phyloP scores from a whole-genome alignment of 257 asterid species.

The Euphrasia confusa region DNA sequence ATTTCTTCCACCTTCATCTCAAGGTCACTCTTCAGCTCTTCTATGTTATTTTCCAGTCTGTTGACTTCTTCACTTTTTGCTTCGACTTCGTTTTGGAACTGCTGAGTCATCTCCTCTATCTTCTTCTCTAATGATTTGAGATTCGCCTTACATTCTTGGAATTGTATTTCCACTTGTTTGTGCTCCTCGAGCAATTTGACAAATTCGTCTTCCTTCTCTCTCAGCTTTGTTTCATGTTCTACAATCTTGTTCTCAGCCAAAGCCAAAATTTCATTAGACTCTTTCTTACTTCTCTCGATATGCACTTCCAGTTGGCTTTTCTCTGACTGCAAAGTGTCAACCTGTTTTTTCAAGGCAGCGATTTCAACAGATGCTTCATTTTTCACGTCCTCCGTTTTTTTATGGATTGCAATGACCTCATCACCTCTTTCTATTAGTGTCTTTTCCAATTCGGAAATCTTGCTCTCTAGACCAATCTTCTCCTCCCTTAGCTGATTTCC shows the following conservation, averaged over 20 bases:
- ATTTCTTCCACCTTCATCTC: slow-evolving; percentile 89
- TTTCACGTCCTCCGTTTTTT: slow-evolving; percentile 49
- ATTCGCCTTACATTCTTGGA: slow-evolving; percentile 42
- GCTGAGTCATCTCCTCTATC: slow-evolving; percentile 50
- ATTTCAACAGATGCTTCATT: slow-evolving; percentile 41
- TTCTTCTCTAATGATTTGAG: slow-evolving; percentile 48
- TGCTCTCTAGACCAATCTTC: slow-evolving; percentile 37
- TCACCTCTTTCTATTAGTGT: slow-evolving; percentile 36
- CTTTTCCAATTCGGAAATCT: slow-evolving; percentile 39
- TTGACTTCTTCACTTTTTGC: slow-evolving; percentile 39
- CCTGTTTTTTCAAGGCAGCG: slow-evolving; percentile 36
- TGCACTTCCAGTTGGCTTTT: slow-evolving; percentile 43
- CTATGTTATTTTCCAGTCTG: slow-evolving; percentile 54
- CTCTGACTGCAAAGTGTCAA: slow-evolving; percentile 41
- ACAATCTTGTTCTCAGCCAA: slow-evolving; percentile 39
- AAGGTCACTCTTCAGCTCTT: slow-evolving; percentile 63
- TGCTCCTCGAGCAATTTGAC: slow-evolving; percentile 45
- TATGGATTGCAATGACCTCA: slow-evolving; percentile 34
- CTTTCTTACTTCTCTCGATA: slow-evolving; percentile 49
- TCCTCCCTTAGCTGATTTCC: slow-evolving; percentile 43
- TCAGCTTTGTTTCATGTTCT: slow-evolving; percentile 41
- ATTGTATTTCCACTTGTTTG: slow-evolving; percentile 36
- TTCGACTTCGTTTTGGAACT: slow-evolving; percentile 35
- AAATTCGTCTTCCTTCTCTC: slow-evolving; percentile 50
- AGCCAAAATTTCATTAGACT: slow-evolving; percentile 34